Evolutionary conservation across 2,329 filamentous ascomycete genomes (phyloP), one percentile per base, ranked within the genome.

Genomic region (Xylariales sp.): DNA sequence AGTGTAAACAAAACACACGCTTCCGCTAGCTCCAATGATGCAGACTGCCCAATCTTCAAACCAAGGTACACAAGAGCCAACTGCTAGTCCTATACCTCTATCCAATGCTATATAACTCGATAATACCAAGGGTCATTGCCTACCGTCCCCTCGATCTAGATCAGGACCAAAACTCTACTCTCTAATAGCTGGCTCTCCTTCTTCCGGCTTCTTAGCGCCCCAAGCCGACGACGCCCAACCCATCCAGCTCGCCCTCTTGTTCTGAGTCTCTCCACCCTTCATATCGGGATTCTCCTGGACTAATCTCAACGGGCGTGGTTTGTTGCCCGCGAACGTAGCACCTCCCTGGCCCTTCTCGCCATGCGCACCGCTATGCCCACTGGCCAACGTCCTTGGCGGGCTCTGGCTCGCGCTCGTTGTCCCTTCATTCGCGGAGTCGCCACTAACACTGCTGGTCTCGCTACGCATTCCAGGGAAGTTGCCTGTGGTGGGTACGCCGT

Each of bases 301-400:
- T 21, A 98, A 73, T 12, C 91, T 77, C 50, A 98, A 69, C 5
- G 91, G 91, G 25, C 90, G 78, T 44, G 94, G 82, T 64, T 93
- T 93, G 56, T 82, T 84, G 32, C 80, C 80, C 4, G 76, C 77
- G 42, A 77, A 78, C 2, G 74, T 79, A 27, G 73, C 78, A 45
- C 69, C 68, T n/a, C n/a, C n/a, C n/a, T n/a, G n/a, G 60, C 78
- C 77, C 55, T 81, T 73, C 45, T 63, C 63, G 46, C 71, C 66
- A 20, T 48, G 43, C 9, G 40, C 47, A 32, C 51, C 50, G n/a
- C n/a, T n/a, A n/a, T n/a, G n/a, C 28, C 44, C 36, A 10, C 25
- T 33, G 16, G 32, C 34, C 64, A 62, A 34, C 61, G 60, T 51
- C 9, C 78, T 70, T 12, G 79, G 79, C 20, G 77, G 78, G 50